Base-by-base conservation (phyloP, 1,284 basidiomycete genomes). In the Ustilago sp. region DNA sequence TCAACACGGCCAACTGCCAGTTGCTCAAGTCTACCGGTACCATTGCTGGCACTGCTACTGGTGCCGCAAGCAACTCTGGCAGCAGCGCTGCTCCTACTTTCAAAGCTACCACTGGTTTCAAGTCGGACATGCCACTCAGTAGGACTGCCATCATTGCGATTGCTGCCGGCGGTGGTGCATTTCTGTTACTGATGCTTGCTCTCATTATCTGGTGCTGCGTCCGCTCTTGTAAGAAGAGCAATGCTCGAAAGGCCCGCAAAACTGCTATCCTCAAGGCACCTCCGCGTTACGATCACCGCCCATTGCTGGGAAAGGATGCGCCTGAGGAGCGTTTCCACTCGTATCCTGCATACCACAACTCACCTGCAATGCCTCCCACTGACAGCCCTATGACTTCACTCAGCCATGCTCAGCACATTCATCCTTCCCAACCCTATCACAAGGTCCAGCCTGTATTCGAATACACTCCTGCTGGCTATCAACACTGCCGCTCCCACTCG, bases 41-140 rank as follows among this genome's bases (percentile, higher is more conserved):
- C n/a, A 68, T 73, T 9, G 31, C 45, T 13, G 43, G 43, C 38
- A 53, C 61, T 23, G 59, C 50, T 15, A 45, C 62, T 13, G 41
- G 38, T 15, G 54, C 31, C 28, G 60, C 64, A n/a, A 59, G 63
- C 35, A 60, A 15, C 17, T 41, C 34, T 31, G 35, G 59, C n/a
- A 50, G 54, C n/a, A 68, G 58, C 9, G 50, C 79, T 4, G 74
- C 77, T 2, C 79, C 79, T 1, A 80, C 79, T 31, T 80, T 80
- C 67, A 76, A 76, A 47, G n/a, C 77, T 15, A 79, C 77, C 41
- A 61, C 54, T 12, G 79, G 79, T 41, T 80, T 80, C 65, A 62
- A 55, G 43, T 41, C 51, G 11, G 55, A 55, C 43, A 43, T 48
- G 47, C 60, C 45, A 17, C 62, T 78, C 38, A 74, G 71, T 54